A percentile compares a stretch with the other conserved stretches of the same genome.
Conservation (phyloP, 345 rosid species). For the Aurinia saxatilis region DNA sequence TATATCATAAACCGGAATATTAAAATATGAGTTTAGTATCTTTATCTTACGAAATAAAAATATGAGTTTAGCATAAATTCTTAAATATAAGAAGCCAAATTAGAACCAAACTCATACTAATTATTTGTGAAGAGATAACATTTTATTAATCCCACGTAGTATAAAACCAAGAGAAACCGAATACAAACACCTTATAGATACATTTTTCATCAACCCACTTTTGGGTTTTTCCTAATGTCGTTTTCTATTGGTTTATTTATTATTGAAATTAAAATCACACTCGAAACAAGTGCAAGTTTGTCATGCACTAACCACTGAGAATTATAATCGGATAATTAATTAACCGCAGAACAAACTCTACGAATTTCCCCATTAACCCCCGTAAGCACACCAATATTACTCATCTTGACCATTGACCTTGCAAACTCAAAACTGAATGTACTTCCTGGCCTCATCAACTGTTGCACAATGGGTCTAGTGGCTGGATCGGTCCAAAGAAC, state of each 20-base stretch:
- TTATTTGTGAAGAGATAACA: background rate
- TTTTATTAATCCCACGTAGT: background rate
- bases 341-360: conserved; percentile 40
- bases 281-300: conserved; percentile 3
- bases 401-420: conserved; percentile 62
- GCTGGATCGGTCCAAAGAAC: conserved; percentile 38
- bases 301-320: conserved; percentile 5
- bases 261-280: conserved; percentile 5
- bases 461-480: conserved; percentile 34
- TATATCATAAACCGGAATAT: no score
- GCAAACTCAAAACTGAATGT: conserved; percentile 45
- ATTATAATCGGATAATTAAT: conserved; percentile 11
- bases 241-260: conserved; percentile 15
- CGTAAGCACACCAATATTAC: conserved; percentile 43
- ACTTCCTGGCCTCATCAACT: conserved; percentile 30
- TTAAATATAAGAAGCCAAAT: background rate
- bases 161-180: conserved; percentile 11
- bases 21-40: no score
- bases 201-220: conserved; percentile 23
- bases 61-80: background rate
- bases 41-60: background rate
- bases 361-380: conserved; percentile 48
- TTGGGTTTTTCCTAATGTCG: background rate
- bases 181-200: conserved; percentile 12
- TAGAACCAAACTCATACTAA: background rate